phyloP scores from a whole-genome alignment of 192 early-diverging fungal genomes.

The Dissophora globulifera region DNA sequence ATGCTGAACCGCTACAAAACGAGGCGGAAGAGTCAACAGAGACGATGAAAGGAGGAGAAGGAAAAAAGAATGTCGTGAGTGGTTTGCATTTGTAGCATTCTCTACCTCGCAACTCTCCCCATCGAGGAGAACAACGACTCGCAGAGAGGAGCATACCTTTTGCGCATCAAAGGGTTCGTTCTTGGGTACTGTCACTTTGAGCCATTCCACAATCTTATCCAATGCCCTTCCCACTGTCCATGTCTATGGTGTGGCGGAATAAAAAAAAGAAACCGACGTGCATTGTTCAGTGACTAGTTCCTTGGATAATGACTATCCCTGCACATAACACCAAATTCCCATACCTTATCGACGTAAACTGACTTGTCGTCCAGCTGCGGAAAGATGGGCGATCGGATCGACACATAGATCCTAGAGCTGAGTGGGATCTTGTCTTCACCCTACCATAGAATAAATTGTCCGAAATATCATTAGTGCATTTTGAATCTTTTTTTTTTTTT shows the following conservation, averaged over 20 bases:
- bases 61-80: background rate
- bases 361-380: constrained; percentile 27
- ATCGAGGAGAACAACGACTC: too few relatives aligned
- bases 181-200: constrained; percentile 23
- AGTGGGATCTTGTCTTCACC: constrained; percentile 47
- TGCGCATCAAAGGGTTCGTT: constrained; percentile 36
- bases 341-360: constrained; percentile 39
- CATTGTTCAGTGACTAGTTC: too few relatives aligned
- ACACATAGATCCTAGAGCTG: constrained; percentile 29
- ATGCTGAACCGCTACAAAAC: constrained; percentile 45
- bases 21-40: background rate
- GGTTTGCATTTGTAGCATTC: too few relatives aligned
- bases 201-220: constrained; percentile 38
- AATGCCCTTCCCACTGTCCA: constrained; percentile 37
- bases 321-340: too few relatives aligned
- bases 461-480: background rate
- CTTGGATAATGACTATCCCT: too few relatives aligned
- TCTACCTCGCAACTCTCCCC: too few relatives aligned
- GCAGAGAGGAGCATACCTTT: constrained; percentile 21
- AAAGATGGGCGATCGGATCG: constrained; percentile 28
- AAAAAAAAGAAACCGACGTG: too few relatives aligned
- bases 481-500: too few relatives aligned
- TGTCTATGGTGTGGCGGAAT: constrained; percentile 11
- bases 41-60: background rate
- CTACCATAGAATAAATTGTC: background rate